phyloP scores from a whole-genome alignment of 192 early-diverging fungal species.

The Powellomyces hirtus region DNA sequence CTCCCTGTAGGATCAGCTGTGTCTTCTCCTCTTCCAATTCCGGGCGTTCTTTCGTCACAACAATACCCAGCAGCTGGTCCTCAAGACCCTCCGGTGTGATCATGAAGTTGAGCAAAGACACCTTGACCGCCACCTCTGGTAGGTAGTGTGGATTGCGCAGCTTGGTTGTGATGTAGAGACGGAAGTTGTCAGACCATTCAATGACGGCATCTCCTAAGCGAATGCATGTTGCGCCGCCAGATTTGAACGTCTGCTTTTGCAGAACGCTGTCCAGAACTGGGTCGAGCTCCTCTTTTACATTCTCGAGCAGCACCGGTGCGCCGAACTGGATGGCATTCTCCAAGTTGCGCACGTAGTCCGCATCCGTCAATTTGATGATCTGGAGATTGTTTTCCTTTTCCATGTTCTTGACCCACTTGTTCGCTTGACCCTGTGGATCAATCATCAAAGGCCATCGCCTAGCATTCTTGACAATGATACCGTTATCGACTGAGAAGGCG shows the following conservation, averaged over 20 bases:
- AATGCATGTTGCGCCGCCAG: constrained; percentile 60
- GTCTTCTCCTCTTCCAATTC: constrained; percentile 69
- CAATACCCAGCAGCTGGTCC: constrained; percentile 64
- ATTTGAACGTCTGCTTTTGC: constrained; percentile 64
- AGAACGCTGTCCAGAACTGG: constrained; percentile 60
- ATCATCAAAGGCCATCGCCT: constrained; percentile 67
- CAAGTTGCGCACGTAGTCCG: constrained; percentile 56
- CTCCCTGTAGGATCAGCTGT: constrained; percentile 60
- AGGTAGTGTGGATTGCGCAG: constrained; percentile 66
- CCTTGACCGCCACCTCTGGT: constrained; percentile 60
- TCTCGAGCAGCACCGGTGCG: constrained; percentile 59
- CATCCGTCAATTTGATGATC: constrained; percentile 61
- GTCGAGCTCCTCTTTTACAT: constrained; percentile 68
- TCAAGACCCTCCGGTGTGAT: constrained; percentile 69
- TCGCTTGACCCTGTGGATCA: constrained; percentile 63
- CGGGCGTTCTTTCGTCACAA: constrained; percentile 61
- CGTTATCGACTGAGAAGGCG: constrained; percentile 61
- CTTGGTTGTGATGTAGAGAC: constrained; percentile 66
- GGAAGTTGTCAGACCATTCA: constrained; percentile 57
- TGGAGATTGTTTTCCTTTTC: constrained; percentile 62
- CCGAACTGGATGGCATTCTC: constrained; percentile 68
- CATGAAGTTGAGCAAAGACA: constrained; percentile 68
- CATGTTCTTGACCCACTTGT: constrained; percentile 70
- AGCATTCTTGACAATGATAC: constrained; percentile 60
- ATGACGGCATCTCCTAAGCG: constrained; percentile 62